Evolutionary conservation across 345 rosid species (phyloP), one percentile per base, ranked within the genome.

Genomic region (Eucalyptus globulus): DNA sequence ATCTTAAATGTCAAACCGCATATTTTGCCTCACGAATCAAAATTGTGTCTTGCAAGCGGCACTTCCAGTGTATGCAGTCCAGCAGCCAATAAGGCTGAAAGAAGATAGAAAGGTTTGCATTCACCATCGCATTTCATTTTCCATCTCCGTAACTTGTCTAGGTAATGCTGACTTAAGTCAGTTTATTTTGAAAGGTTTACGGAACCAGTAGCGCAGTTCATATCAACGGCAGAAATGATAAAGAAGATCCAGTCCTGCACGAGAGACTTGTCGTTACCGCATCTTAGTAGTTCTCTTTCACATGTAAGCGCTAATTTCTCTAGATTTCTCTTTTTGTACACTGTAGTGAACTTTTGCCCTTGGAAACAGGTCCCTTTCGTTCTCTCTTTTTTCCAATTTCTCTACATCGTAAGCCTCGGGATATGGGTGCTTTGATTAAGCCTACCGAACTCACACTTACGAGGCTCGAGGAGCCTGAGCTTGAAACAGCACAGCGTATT

Each of bases 401-500:
- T 72, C 26, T 37, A 34, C 81, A 72, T 72, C 45, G 40, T 72
- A 21, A 72, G 6, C 83, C 81, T 72, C 45, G 22, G 81, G 83
- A 72, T 37, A 10, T 72, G 27, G 45, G 45, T 72, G 83, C 83
- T 72, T 72, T 44, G 22, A 19, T 16, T 69, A 96, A 94, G 90
- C 92, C 97, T 87, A 19, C 83, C 22, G 92, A 89, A 91, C 96
- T 98, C 89, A 94, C 93, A 88, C 92, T 98, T 93, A 98, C 99
- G 80, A 95, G 95, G 92, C 99, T 97, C 1, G 95, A 97, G 93
- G 99, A 97, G 89, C 99, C 99, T 9, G 99, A 95, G 49, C 90
- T 98, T 87, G 99, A 94, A 94, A 97, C 99, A 89, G 89, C 97
- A 88, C 99, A 98, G 91, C 92, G 99, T 37, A 93, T 93, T 76